phyloP scores from a whole-genome alignment of 352 stramenopile genomes.

The Pythium graminicola region DNA sequence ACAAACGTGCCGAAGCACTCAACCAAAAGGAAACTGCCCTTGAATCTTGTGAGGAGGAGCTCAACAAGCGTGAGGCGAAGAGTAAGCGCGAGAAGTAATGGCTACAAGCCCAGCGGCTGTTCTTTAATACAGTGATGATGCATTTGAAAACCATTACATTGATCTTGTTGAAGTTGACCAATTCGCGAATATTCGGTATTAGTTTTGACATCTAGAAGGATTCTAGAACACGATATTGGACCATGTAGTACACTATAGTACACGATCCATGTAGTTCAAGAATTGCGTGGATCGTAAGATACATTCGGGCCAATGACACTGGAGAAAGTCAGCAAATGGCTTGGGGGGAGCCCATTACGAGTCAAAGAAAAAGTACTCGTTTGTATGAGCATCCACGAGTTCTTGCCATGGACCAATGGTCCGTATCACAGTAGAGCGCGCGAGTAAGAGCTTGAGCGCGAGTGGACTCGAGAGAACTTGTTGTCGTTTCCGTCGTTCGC shows the following conservation, averaged over 20 bases:
- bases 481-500: slow-evolving; percentile 38
- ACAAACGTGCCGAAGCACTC: no score
- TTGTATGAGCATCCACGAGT: slow-evolving; percentile 68
- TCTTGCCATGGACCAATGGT: slow-evolving; percentile 74
- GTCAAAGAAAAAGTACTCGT: slow-evolving; percentile 85
- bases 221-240: no score
- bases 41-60: no score
- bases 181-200: no score
- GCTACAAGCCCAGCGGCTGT: no score
- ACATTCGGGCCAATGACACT: slow-evolving; percentile 60
- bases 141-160: no score
- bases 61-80: not conserved
- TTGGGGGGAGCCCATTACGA: slow-evolving; percentile 71
- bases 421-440: slow-evolving; percentile 53
- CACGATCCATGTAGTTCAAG: no score
- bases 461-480: slow-evolving; percentile 66
- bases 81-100: not conserved
- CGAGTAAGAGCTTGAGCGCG: slow-evolving; percentile 57
- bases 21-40: no score
- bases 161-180: no score
- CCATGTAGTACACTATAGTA: no score
- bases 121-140: no score
- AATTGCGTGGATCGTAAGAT: slow-evolving; percentile 63
- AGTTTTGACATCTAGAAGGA: no score
- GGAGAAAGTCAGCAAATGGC: slow-evolving; percentile 52